These are phyloP conservation scores for Chenopodium formosanum DNA, from an alignment of 148 eudicot genomes.

Conservation along the genomic window DNA sequence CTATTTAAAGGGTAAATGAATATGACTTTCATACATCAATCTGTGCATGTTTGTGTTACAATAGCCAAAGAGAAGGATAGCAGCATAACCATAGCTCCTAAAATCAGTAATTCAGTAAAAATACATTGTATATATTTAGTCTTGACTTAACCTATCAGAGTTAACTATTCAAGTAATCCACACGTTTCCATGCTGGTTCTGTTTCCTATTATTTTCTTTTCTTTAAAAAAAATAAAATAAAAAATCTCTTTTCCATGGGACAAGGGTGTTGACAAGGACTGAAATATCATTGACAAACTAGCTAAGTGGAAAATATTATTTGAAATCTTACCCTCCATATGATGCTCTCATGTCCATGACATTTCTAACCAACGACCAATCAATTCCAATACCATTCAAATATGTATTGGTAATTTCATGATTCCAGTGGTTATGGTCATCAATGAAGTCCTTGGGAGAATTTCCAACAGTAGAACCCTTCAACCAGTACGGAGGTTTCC, in stretches of 20 bases:
- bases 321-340: slow-evolving; percentile 63
- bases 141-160: neutral
- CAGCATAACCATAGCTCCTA: neutral
- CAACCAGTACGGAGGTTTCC: slow-evolving; percentile 60
- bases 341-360: slow-evolving; percentile 80
- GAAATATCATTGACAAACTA: neutral
- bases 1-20: neutral
- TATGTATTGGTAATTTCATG: slow-evolving; percentile 47
- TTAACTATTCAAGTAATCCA: neutral
- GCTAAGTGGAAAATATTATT: neutral
- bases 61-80: too few relatives aligned
- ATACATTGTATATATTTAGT: neutral
- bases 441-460: slow-evolving; percentile 53
- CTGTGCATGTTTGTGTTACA: too few relatives aligned
- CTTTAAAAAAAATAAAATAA: too few relatives aligned
- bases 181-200: neutral
- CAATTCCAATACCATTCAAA: slow-evolving; percentile 61
- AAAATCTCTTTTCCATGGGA: neutral
- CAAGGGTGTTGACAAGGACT: neutral
- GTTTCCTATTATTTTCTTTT: too few relatives aligned
- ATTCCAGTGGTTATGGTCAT: slow-evolving; percentile 64
- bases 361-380: slow-evolving; percentile 66
- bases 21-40: neutral
- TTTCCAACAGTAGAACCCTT: slow-evolving; percentile 52
- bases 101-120: too few relatives aligned